phyloP scores from a whole-genome alignment of 345 rosid genomes.

The Hibiscus tridactylites region DNA sequence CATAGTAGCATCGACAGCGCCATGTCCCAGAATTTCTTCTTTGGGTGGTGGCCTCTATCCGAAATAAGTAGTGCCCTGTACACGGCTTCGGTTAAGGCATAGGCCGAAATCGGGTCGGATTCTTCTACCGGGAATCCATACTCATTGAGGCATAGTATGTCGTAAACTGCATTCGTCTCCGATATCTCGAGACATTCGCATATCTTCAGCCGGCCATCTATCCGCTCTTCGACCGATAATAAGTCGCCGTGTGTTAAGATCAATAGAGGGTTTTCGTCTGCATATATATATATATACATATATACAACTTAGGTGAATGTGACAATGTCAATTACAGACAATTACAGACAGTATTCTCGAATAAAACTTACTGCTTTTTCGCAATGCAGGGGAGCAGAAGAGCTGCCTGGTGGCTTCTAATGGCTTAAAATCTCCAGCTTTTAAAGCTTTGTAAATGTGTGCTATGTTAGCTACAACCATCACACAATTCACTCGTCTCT shows the following conservation, averaged over 20 bases:
- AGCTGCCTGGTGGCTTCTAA: constrained; percentile 37
- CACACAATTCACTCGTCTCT: constrained; percentile 40
- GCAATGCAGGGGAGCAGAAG: constrained; percentile 33
- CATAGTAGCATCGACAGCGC: constrained; percentile 19
- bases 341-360: neutral
- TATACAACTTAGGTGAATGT: too few species aligned
- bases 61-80: constrained; percentile 50
- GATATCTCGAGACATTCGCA: constrained; percentile 32
- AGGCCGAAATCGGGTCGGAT: constrained; percentile 44
- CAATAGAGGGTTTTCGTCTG: constrained; percentile 51
- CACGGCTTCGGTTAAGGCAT: constrained; percentile 32
- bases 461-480: constrained; percentile 47
- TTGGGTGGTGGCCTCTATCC: constrained; percentile 38
- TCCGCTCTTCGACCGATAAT: constrained; percentile 35
- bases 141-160: constrained; percentile 48
- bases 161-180: constrained; percentile 36
- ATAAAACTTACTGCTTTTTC: constrained; percentile 39
- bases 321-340: too few species aligned
- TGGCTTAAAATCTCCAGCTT: constrained; percentile 33
- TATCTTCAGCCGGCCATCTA: constrained; percentile 40
- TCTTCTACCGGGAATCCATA: constrained; percentile 48
- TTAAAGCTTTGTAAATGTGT: constrained; percentile 34
- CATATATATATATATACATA: neutral
- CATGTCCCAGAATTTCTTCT: constrained; percentile 32
- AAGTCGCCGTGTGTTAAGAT: constrained; percentile 56